Percentiles rank a stretch among this genome's conserved stretches.
These are phyloP conservation scores for Corinectria fuckeliana DNA, from an alignment of 2,329 filamentous ascomycete species.

Conservation along the genomic window DNA sequence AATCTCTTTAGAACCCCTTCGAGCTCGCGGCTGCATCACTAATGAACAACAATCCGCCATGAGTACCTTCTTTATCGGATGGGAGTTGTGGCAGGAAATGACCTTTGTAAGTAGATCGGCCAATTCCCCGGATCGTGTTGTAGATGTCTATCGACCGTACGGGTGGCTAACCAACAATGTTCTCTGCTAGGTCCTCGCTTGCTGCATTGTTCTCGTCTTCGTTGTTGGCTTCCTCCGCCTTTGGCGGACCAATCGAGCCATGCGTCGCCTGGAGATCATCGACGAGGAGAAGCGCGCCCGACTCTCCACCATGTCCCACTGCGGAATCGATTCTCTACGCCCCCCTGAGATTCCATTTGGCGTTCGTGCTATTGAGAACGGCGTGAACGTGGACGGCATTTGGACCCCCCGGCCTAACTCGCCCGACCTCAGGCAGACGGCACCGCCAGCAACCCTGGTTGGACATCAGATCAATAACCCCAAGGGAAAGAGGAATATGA, in stretches of 20 bases:
- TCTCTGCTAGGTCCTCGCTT: conserved; percentile 69
- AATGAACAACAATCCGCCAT: conserved; percentile 31
- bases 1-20: background rate
- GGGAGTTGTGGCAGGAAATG: conserved; percentile 89
- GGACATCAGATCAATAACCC: conserved; percentile 16
- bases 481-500: conserved; percentile 32
- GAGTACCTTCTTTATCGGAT: conserved; percentile 67
- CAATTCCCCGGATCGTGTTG: background rate
- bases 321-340: conserved; percentile 51
- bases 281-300: conserved; percentile 70
- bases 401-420: conserved; percentile 68
- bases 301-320: conserved; percentile 60
- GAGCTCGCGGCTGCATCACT: background rate
- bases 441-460: conserved; percentile 36
- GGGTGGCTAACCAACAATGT: background rate
- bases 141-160: background rate
- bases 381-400: conserved; percentile 84
- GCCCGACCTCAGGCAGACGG: conserved; percentile 38
- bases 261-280: conserved; percentile 65
- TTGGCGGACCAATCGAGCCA: conserved; percentile 62
- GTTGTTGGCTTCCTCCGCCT: conserved; percentile 72
- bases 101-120: conserved; percentile 72
- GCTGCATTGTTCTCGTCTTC: conserved; percentile 74
- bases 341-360: conserved; percentile 80
- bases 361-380: conserved; percentile 81